Evolutionary conservation across 1,284 basidiomycete species (phyloP).

Genomic region (Xerocomus nothofagi): DNA sequence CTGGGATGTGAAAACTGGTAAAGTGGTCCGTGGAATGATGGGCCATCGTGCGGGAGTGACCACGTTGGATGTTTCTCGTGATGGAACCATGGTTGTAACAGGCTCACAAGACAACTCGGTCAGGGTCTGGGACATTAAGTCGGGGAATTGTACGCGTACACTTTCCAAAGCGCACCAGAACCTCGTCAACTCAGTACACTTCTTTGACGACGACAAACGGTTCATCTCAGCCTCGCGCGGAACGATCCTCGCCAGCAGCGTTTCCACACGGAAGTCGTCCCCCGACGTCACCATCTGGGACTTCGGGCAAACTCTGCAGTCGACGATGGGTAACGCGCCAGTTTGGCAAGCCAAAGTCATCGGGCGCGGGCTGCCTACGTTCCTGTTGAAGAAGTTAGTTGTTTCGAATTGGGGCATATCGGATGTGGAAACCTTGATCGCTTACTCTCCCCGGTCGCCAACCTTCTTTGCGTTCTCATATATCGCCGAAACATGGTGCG

Average conservation of each 20-base stretch:
- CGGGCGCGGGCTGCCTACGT: slow-evolving; percentile 7
- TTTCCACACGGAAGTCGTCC: slow-evolving; percentile 5
- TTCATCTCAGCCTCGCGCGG: slow-evolving; percentile 10
- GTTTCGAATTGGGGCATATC: background rate
- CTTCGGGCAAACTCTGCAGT: background rate
- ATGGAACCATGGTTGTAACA: slow-evolving; percentile 10
- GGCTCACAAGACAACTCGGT: slow-evolving; percentile 16
- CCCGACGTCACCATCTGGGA: slow-evolving; percentile 11
- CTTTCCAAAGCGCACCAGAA: slow-evolving; percentile 8
- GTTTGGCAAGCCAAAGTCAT: slow-evolving; percentile 11
- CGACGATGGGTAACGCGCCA: slow-evolving; percentile 6
- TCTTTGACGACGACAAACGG: slow-evolving; percentile 12
- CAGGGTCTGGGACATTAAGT: slow-evolving; percentile 18
- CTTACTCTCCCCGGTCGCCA: slow-evolving; percentile 8
- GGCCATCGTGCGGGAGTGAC: slow-evolving; percentile 9
- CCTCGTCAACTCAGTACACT: slow-evolving; percentile 11
- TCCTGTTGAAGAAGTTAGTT: slow-evolving; percentile 2
- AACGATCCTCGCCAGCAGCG: slow-evolving; percentile 1
- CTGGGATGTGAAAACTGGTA: slow-evolving; percentile 8
- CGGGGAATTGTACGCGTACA: slow-evolving; percentile 15
- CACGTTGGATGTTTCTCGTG: slow-evolving; percentile 7
- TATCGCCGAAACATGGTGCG: slow-evolving; percentile 6
- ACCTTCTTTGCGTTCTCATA: slow-evolving; percentile 12
- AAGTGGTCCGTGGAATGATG: slow-evolving; percentile 15
- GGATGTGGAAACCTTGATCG: background rate